Percentiles rank a stretch among this genome's conserved stretches.
phyloP scores from a whole-genome alignment of 192 early-diverging fungal genomes.

The Diversispora epigaea region DNA sequence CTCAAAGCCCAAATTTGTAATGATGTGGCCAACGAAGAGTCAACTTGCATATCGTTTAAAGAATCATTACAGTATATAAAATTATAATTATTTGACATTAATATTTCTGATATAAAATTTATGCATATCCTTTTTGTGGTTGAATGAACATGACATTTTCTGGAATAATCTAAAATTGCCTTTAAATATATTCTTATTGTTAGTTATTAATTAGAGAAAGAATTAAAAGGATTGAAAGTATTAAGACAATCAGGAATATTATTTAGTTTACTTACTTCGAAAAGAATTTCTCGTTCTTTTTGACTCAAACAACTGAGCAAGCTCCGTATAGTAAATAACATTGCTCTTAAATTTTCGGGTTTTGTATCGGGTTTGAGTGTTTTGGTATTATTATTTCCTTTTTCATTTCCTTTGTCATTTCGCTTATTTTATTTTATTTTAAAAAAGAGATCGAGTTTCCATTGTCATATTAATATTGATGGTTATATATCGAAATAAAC shows the following conservation, averaged over 20 bases:
- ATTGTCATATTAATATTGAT: too few species aligned
- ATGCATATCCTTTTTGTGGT: constrained; percentile 34
- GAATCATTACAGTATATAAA: constrained; percentile 38
- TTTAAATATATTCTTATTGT: constrained; percentile 35
- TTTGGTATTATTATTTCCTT: too few species aligned
- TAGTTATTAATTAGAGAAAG: constrained; percentile 30
- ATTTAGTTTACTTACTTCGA: constrained; percentile 29
- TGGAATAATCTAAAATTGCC: constrained; percentile 36
- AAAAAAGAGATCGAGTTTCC: too few species aligned
- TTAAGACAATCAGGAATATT: constrained; percentile 1
- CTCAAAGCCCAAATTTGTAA: constrained; percentile 42
- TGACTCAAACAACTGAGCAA: constrained; percentile 49
- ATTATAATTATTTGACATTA: constrained; percentile 26
- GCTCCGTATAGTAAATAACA: constrained; percentile 55
- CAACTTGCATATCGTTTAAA: constrained; percentile 33
- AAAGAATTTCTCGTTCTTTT: constrained; percentile 35
- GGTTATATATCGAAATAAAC: too few species aligned
- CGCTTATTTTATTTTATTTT: too few species aligned
- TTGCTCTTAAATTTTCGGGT: constrained; percentile 43
- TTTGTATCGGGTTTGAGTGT: constrained; percentile 32
- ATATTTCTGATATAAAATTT: constrained; percentile 34
- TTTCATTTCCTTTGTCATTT: too few species aligned
- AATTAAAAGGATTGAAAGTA: constrained; percentile 15
- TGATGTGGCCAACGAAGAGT: constrained; percentile 26
- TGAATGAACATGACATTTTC: constrained; percentile 38